Base-by-base conservation (phyloP, 805 yeast genomes). In the Kazachstania viticola region DNA sequence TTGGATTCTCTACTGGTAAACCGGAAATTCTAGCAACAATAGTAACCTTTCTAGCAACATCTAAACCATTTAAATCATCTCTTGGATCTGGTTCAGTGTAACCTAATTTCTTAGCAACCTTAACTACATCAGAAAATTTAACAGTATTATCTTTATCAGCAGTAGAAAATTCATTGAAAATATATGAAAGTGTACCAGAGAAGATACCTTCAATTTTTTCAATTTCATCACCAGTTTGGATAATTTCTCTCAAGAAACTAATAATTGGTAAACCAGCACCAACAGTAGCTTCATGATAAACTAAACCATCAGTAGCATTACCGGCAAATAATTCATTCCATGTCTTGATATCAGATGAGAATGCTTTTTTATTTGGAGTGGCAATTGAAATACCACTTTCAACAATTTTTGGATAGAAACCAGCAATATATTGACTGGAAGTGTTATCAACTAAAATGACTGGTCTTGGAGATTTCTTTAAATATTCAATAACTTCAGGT, bases 21-120 rank as follows among this genome's bases (percentile, higher is more conserved):
- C 98, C 98, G 12, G 95, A 69, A 33, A 91, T 71, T 67, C 99
- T 80, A 29, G 95, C 94, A 41, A 91, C 71, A 43, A 91, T 91
- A 17, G 98, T 85, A 19, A 91, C 95, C 61, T 91, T 91, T 71
- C 99, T 79, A 27, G 99, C 99, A 39, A 91, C 95, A 54, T 91
- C 99, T 56, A 91, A 70, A 33, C 99, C 99, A 59, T 88, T 91
- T 60, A 91, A 73, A 56, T 91, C 99, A 58, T 91, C 99, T 63
- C 99, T 79, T 60, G 99, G 98, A 59, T 91, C 99, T 30, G 99
- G 99, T 63, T 91, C 98, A 26, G 96, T 88, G 71, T 84, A 91
- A 31, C 99, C 99, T 43, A 84, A 67, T 32, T 75, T 61, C 62
- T 88, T 88, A 32, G 99, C 98, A 29, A 75, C 75, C 41, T 71